Percentiles rank a stretch among this genome's conserved stretches.
Evolutionary conservation across 164 flowering plant genomes (phyloP).

Genomic region (Stephania japonica): DNA sequence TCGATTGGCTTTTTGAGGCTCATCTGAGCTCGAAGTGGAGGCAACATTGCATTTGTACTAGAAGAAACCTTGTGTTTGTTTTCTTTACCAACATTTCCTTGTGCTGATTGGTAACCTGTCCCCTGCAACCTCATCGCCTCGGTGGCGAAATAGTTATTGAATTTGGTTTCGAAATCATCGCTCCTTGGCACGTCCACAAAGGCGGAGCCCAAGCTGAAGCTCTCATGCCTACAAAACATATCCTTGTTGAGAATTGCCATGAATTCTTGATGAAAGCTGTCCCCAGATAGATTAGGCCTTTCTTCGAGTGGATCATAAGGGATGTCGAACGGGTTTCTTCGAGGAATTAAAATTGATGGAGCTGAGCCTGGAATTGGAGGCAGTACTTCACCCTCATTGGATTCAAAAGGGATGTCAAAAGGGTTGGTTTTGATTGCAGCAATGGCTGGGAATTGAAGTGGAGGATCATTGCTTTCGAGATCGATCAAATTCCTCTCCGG

Average conservation of each 20-base stretch:
- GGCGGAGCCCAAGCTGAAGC: conserved; percentile 62
- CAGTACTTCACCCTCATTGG: conserved; percentile 37
- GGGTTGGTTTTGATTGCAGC: conserved; percentile 57
- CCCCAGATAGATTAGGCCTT: conserved; percentile 56
- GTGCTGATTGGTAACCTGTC: conserved; percentile 33
- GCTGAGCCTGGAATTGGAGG: conserved; percentile 91
- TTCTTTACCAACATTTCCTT: conserved; percentile 48
- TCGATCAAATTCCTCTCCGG: conserved; percentile 76
- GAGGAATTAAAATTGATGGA: conserved; percentile 57
- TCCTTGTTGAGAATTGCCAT: conserved; percentile 43
- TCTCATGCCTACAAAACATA: conserved; percentile 56
- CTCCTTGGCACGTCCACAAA: conserved; percentile 30
- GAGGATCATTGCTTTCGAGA: conserved; percentile 49
- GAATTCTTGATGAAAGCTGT: conserved; percentile 48
- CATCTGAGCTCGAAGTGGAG: conserved; percentile 46
- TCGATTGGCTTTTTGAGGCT: conserved; percentile 35
- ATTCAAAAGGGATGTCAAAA: conserved; percentile 54
- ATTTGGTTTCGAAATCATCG: conserved; percentile 23
- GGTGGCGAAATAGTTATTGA: conserved; percentile 31
- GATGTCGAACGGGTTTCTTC: conserved; percentile 82
- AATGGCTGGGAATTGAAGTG: conserved; percentile 46
- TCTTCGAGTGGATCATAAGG: conserved; percentile 78
- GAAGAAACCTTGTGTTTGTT: conserved; percentile 69
- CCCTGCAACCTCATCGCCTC: conserved; percentile 38
- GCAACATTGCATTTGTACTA: conserved; percentile 49